phyloP scores from a whole-genome alignment of 495 filamentous ascomycete genomes.

The Aspergillus homomorphus region DNA sequence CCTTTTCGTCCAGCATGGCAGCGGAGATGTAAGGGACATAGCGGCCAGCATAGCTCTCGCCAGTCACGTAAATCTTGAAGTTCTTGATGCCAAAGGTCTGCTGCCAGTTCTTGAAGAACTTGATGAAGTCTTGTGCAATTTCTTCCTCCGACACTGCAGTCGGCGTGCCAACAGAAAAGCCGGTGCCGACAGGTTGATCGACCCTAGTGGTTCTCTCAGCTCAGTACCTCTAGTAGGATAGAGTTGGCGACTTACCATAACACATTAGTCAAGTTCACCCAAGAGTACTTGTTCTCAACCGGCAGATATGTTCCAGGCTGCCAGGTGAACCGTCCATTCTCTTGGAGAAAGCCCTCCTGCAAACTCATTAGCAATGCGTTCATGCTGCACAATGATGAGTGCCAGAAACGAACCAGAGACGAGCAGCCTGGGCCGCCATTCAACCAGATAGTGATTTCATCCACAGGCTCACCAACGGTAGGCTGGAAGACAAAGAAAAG shows the following conservation, averaged over 20 bases:
- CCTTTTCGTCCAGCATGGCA: slow-evolving; percentile 48
- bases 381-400: neutral
- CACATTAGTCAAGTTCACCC: slow-evolving; percentile 65
- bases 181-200: slow-evolving; percentile 56
- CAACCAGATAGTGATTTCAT: slow-evolving; percentile 72
- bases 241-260: slow-evolving; percentile 43
- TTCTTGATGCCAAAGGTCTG: slow-evolving; percentile 58
- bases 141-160: slow-evolving; percentile 54
- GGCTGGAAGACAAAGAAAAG: slow-evolving; percentile 55
- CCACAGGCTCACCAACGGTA: slow-evolving; percentile 45
- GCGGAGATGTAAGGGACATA: slow-evolving; percentile 56
- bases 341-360: slow-evolving; percentile 63
- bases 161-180: slow-evolving; percentile 55
- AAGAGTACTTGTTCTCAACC: slow-evolving; percentile 59
- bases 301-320: slow-evolving; percentile 56
- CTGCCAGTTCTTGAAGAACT: slow-evolving; percentile 64
- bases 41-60: slow-evolving; percentile 57
- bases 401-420: neutral
- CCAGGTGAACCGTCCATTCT: slow-evolving; percentile 65
- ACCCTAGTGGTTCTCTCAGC: slow-evolving; percentile 29
- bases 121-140: slow-evolving; percentile 56
- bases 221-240: neutral
- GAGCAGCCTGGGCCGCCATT: slow-evolving; percentile 66
- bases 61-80: slow-evolving; percentile 60
- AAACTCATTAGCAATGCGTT: slow-evolving; percentile 38